Percentiles rank a stretch among this genome's conserved stretches.
phyloP scores from a whole-genome alignment of 176 grass and related monocot species.

The Oryza australiensis region DNA sequence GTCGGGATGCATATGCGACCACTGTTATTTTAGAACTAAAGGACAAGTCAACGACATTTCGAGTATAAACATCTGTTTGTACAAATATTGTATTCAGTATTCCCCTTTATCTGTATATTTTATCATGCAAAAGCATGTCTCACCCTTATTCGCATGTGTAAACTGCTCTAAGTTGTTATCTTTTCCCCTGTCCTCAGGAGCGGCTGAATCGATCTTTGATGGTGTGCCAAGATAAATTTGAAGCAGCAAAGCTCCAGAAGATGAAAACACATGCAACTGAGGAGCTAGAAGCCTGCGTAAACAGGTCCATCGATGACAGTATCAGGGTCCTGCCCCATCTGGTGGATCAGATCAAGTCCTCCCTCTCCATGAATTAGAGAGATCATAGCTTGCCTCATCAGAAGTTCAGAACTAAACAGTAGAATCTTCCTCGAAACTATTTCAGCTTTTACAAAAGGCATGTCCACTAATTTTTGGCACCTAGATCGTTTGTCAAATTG shows the following conservation, averaged over 20 bases:
- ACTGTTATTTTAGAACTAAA: not conserved
- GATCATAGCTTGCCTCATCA: not conserved
- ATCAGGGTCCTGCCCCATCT: slow-evolving; percentile 71
- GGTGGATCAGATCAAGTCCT: slow-evolving; percentile 64
- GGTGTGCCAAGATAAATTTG: slow-evolving; percentile 91
- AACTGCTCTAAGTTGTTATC: not conserved
- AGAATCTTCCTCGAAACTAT: not conserved
- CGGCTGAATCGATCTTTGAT: slow-evolving; percentile 77
- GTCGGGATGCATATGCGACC: not conserved
- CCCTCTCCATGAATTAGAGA: slow-evolving; percentile 64
- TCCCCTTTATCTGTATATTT: not conserved
- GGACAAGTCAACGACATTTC: not conserved
- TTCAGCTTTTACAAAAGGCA: not conserved
- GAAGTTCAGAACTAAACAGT: slow-evolving; percentile 6
- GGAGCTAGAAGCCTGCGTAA: slow-evolving; percentile 83
- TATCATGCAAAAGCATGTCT: not conserved
- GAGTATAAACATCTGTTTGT: not conserved
- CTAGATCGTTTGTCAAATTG: not conserved
- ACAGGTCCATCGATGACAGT: slow-evolving; percentile 73
- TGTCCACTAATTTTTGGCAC: not conserved
- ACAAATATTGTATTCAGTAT: not conserved
- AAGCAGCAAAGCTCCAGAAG: slow-evolving; percentile 78
- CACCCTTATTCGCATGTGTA: not conserved
- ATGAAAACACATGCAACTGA: slow-evolving; percentile 59
- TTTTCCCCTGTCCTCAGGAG: slow-evolving; percentile 46